Percentiles rank a stretch among this genome's conserved stretches.
Evolutionary conservation across 225 moss, liverwort and hornwort genomes (phyloP).

Genomic region (Marchantia polymorpha): DNA sequence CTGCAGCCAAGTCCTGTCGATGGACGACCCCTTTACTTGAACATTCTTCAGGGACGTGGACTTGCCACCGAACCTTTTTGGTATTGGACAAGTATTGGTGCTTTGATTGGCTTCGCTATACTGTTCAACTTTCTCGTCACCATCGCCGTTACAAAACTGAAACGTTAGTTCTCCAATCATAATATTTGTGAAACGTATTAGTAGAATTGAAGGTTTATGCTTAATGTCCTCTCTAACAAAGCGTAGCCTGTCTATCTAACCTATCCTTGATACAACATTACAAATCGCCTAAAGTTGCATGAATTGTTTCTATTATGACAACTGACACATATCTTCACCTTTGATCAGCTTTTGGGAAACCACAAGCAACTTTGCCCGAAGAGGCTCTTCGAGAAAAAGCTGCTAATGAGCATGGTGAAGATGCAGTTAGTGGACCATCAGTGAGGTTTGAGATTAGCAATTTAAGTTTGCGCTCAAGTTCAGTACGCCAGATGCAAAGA

Average conservation of each 20-base stretch:
- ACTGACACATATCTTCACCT: background rate
- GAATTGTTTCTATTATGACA: background rate
- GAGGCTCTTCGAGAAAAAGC: conserved; percentile 27
- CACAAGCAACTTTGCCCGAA: conserved; percentile 44
- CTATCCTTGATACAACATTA: no score
- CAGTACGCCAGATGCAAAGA: background rate
- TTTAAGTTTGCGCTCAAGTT: background rate
- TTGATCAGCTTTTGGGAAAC: conserved; percentile 38
- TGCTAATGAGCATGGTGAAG: conserved; percentile 11
- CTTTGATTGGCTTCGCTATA: conserved; percentile 47
- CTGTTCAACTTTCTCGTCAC: conserved; percentile 53
- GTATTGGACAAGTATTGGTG: conserved; percentile 53
- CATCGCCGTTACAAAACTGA: conserved; percentile 46
- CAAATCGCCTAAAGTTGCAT: background rate
- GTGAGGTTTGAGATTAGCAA: conserved; percentile 21
- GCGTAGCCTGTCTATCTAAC: background rate
- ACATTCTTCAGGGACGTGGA: conserved; percentile 55
- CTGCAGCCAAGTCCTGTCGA: conserved; percentile 33
- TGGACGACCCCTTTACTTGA: conserved; percentile 36
- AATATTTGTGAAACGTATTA: background rate
- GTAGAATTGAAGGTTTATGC: background rate
- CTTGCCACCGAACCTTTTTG: conserved; percentile 48
- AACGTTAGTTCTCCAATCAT: conserved; percentile 30
- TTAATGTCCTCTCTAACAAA: background rate
- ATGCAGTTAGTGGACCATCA: background rate